A percentile compares a stretch with the other conserved stretches of the same genome.
phyloP scores from a whole-genome alignment of 495 filamentous ascomycete species.

The Saxophila tyrrhenica region DNA sequence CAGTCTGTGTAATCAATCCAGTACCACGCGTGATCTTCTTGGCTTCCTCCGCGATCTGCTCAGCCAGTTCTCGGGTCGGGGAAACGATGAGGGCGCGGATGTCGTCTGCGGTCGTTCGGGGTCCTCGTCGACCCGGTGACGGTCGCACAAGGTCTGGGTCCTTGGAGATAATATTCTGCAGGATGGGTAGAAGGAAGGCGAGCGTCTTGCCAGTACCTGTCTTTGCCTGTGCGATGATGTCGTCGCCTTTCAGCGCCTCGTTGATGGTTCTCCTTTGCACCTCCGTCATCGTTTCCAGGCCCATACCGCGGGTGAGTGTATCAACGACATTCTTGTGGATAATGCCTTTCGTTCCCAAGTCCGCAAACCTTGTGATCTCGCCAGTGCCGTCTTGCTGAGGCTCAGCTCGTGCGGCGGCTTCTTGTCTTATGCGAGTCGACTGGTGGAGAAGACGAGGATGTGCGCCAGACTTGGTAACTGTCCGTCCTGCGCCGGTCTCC shows the following conservation, averaged over 20 bases:
- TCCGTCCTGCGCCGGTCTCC: neutral
- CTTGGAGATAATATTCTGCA: constrained; percentile 48
- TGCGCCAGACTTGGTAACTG: neutral
- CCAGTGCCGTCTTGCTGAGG: neutral
- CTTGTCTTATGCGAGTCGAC: constrained; percentile 9
- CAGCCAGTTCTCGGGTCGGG: constrained; percentile 86
- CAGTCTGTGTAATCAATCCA: constrained; percentile 65
- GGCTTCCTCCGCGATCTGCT: constrained; percentile 85
- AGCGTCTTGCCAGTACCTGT: constrained; percentile 39
- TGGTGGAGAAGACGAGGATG: constrained; percentile 12
- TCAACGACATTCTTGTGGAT: constrained; percentile 54
- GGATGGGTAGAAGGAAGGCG: constrained; percentile 33
- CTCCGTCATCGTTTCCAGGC: constrained; percentile 75
- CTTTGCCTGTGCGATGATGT: constrained; percentile 47
- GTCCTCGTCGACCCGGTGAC: constrained; percentile 16
- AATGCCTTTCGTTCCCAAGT: constrained; percentile 50
- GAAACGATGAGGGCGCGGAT: constrained; percentile 87
- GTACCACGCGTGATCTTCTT: constrained; percentile 54
- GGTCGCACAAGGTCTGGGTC: constrained; percentile 40
- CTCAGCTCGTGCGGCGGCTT: constrained; percentile 10
- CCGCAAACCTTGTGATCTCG: constrained; percentile 52
- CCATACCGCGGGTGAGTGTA: constrained; percentile 62
- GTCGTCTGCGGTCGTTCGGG: constrained; percentile 43
- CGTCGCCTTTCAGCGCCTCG: constrained; percentile 60
- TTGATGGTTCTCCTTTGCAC: constrained; percentile 81